Conservation (phyloP, 768 basidiomycete genomes). For the Mycena belliarum region DNA sequence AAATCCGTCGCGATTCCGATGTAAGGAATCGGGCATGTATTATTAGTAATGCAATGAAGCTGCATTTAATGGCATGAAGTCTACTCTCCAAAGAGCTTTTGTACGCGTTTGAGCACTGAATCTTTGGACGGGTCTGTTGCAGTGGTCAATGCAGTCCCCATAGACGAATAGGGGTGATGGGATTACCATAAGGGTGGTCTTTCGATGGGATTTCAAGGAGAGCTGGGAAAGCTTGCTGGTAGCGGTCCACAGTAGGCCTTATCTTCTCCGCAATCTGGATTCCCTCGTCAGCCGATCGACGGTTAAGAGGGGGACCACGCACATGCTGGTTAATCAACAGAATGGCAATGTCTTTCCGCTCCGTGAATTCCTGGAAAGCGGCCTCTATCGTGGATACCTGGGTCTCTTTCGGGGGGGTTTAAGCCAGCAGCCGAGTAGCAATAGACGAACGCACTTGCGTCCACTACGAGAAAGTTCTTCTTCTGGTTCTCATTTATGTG, state of each 20-base stretch:
- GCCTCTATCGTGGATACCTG: slow-evolving; percentile 87
- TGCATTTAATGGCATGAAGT: slow-evolving; percentile 16
- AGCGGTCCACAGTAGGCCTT: slow-evolving; percentile 90
- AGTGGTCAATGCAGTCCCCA: slow-evolving; percentile 13
- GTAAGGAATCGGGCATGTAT: slow-evolving; percentile 25
- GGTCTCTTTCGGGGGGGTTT: slow-evolving; percentile 64
- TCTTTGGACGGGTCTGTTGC: slow-evolving; percentile 89
- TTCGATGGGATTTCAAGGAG: slow-evolving; percentile 97
- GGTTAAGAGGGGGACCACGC: slow-evolving; percentile 30
- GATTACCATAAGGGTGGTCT: slow-evolving; percentile 94
- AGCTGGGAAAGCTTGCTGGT: slow-evolving; percentile 95
- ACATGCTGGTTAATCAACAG: slow-evolving; percentile 98
- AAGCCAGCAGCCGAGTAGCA: neutral
- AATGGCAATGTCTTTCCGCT: slow-evolving; percentile 94
- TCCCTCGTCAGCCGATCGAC: neutral
- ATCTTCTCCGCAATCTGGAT: slow-evolving; percentile 95
- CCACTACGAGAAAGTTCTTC: slow-evolving; percentile 98
- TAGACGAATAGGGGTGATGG: slow-evolving; percentile 1
- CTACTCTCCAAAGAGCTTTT: slow-evolving; percentile 94
- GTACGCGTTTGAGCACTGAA: slow-evolving; percentile 92
- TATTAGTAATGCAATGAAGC: slow-evolving; percentile 21
- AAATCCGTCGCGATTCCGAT: slow-evolving; percentile 18
- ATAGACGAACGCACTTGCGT: slow-evolving; percentile 67
- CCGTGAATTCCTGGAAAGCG: slow-evolving; percentile 92
- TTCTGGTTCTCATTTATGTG: slow-evolving; percentile 88